Percentiles rank a stretch among this genome's conserved stretches.
phyloP scores from a whole-genome alignment of 192 early-diverging fungal genomes.

The Dissophora ornata region DNA sequence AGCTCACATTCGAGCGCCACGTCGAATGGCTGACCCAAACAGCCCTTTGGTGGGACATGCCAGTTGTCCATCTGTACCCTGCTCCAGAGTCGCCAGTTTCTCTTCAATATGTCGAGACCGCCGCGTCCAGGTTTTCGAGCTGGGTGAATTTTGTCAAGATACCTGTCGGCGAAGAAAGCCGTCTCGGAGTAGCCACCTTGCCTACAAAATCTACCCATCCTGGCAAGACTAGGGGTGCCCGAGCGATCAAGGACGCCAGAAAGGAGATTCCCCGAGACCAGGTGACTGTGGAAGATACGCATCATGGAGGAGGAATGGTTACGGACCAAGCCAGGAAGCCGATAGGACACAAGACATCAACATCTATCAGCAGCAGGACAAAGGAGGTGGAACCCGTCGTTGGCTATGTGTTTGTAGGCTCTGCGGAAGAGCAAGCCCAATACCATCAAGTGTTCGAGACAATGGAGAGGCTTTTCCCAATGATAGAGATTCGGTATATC shows the following conservation, averaged over 20 bases:
- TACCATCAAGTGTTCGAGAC: constrained; percentile 47
- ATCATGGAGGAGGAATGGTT: constrained; percentile 32
- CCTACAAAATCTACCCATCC: constrained; percentile 11
- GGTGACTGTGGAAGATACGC: not conserved
- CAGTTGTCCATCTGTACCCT: constrained; percentile 40
- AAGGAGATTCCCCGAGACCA: constrained; percentile 1
- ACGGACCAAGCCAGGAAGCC: no score
- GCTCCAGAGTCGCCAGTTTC: constrained; percentile 13
- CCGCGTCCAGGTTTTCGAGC: constrained; percentile 37
- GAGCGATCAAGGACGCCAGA: constrained; percentile 11
- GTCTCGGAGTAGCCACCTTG: constrained; percentile 12
- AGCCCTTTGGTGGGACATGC: constrained; percentile 55
- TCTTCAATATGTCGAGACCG: constrained; percentile 28
- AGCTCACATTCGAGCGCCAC: constrained; percentile 50
- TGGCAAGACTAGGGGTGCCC: constrained; percentile 2
- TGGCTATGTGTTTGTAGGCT: constrained; percentile 49
- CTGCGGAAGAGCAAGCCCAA: constrained; percentile 36
- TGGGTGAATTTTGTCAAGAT: constrained; percentile 55
- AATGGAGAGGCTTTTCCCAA: constrained; percentile 20
- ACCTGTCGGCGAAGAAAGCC: constrained; percentile 18
- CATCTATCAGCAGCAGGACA: not conserved
- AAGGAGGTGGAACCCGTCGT: constrained; percentile 14
- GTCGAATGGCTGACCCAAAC: constrained; percentile 53
- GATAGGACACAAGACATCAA: no score
- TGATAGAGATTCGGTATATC: constrained; percentile 48